These are phyloP conservation scores for Fusarium solani-melongenae DNA, from an alignment of 2,329 filamentous ascomycete genomes.

Conservation along the genomic window DNA sequence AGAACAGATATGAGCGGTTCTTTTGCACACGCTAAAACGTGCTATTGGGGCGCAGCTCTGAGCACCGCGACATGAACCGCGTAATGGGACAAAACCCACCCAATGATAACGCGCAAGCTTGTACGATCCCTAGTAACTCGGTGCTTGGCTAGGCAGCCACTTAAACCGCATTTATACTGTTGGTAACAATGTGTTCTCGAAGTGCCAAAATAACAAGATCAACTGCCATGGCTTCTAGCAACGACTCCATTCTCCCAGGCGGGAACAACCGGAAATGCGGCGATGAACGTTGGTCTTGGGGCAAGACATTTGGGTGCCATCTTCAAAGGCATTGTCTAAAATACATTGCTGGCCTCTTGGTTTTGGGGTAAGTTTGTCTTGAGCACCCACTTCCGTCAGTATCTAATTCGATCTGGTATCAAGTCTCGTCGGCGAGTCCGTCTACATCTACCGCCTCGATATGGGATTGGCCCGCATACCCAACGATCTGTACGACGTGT, in stretches of 20 bases:
- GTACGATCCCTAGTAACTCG: neutral
- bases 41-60: neutral
- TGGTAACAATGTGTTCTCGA: too few species aligned
- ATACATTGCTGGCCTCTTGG: neutral
- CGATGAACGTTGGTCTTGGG: neutral
- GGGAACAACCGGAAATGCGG: neutral
- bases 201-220: neutral
- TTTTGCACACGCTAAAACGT: neutral
- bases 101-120: neutral
- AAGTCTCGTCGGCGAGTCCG: neutral
- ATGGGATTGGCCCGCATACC: neutral
- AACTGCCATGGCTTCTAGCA: neutral
- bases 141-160: neutral
- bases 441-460: neutral
- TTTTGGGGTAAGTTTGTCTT: neutral
- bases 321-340: neutral
- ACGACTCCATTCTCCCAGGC: neutral
- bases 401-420: neutral
- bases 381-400: neutral
- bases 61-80: too few species aligned
- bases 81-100: neutral
- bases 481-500: neutral
- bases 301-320: neutral
- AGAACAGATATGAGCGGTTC: neutral
- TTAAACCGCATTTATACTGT: too few species aligned